Conservation (phyloP, 208 protist species). For the Borovskyia barvae region DNA sequence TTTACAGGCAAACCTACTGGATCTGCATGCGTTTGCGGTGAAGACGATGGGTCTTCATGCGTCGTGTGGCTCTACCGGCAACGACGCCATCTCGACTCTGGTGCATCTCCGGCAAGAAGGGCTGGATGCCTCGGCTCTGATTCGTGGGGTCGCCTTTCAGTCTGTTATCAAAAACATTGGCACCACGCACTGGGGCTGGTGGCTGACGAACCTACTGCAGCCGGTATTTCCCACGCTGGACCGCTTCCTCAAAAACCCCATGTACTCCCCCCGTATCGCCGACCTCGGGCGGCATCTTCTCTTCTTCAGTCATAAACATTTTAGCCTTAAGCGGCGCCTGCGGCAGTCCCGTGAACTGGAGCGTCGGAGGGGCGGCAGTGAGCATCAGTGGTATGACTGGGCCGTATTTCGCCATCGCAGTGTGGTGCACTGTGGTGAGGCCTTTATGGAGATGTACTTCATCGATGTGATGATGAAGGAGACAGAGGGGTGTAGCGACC, state of each 20-base stretch:
- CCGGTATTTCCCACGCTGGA: constrained; percentile 53
- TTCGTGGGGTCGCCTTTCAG: constrained; percentile 81
- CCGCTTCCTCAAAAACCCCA: constrained; percentile 83
- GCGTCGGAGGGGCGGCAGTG: constrained; percentile 72
- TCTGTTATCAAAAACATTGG: constrained; percentile 84
- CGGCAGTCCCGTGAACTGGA: constrained; percentile 76
- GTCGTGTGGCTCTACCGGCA: constrained; percentile 51
- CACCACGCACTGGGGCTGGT: constrained; percentile 91
- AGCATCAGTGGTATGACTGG: constrained; percentile 92
- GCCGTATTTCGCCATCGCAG: constrained; percentile 83
- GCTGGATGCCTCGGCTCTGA: constrained; percentile 62
- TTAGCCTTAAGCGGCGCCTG: constrained; percentile 70
- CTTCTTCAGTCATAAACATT: constrained; percentile 90
- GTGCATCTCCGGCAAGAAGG: constrained; percentile 81
- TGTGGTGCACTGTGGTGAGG: constrained; percentile 87
- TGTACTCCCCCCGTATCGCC: constrained; percentile 86
- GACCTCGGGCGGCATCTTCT: constrained; percentile 87
- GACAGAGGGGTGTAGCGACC: constrained; percentile 71
- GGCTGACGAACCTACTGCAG: constrained; percentile 67
- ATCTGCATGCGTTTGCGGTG: constrained; percentile 53
- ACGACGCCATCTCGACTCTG: constrained; percentile 31
- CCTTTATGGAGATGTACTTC: constrained; percentile 86
- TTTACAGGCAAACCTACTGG: constrained; percentile 63
- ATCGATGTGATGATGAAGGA: constrained; percentile 82
- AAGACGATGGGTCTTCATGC: constrained; percentile 64